Evolutionary conservation across 768 basidiomycete species (phyloP), one percentile per base, ranked within the genome.

Genomic region (Clavaria fumosa): DNA sequence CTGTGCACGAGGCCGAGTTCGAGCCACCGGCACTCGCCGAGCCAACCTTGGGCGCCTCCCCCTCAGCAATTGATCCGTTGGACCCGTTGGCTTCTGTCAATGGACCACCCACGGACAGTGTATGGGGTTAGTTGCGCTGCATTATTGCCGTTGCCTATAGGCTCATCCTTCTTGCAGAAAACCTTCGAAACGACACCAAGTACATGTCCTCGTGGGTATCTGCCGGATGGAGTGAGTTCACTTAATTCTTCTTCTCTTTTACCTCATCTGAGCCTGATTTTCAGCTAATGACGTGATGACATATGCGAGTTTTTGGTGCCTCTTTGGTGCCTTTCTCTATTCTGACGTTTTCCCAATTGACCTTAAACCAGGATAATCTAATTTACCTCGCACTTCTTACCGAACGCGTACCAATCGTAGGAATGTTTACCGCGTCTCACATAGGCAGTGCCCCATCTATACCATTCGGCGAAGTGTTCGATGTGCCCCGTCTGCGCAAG

Each of bases 261-360:
- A 34, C 37, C 51, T 38, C 30, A 38, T 34, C 23, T 27, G 42
- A 44, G 38, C 12, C 23, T 31, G 30, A 36, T 21, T 18, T 32
- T 12, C 46, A 81, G 78, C 78, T 5, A 82, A 82, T 61, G 78
- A 81, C 56, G 75, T 80, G 21, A 78, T 80, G 70, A 78, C 78
- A 40, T 75, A 73, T 49, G 72, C 72, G 42, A 46, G 66, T 45
- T 34, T 11, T 37, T 17, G 45, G 5, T n/a, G n/a, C n/a, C 26
- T 4, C 31, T 22, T 12, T 23, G 31, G 7, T 38, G 5, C 31
- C 30, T n/a, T 35, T 14, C 23, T 35, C 10, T 34, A 9, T 35
- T 26, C 33, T 23, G 17, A 28, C 36, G 18, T 18, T 7, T 7
- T 21, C 21, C 21, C 7, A 40, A 33, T 14, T 17, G 21, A 33